These are phyloP conservation scores for Marasmius sp. DNA, from an alignment of 1,284 basidiomycete species.

Conservation along the genomic window DNA sequence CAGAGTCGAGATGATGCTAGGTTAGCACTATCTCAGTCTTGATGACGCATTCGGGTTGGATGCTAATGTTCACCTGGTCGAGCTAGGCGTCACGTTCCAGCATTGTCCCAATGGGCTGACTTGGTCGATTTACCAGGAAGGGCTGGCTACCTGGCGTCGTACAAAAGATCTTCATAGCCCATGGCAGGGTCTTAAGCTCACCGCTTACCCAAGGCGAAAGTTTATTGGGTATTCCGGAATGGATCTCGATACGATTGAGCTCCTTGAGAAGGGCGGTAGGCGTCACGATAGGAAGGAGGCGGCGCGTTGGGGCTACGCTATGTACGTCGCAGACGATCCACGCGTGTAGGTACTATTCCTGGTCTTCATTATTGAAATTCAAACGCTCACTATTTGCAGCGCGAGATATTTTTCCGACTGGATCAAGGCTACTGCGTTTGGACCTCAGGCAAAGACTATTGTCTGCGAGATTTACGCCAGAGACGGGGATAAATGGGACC, in stretches of 20 bases:
- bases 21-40: background rate
- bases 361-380: background rate
- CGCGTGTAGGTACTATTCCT: background rate
- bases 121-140: constrained; percentile 9
- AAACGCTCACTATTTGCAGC: background rate
- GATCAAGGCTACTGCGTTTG: background rate
- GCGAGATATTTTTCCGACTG: background rate
- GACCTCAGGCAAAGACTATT: background rate
- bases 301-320: background rate
- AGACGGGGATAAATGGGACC: background rate
- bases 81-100: constrained; percentile 7
- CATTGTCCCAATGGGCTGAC: constrained; percentile 8
- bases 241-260: background rate
- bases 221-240: constrained; percentile 3
- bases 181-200: background rate
- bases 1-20: background rate
- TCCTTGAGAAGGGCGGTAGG: background rate
- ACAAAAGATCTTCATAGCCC: background rate
- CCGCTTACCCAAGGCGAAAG: background rate
- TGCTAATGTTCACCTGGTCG: no score
- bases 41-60: no score
- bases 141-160: background rate
- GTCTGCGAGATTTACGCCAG: constrained; percentile 1
- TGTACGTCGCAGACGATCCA: constrained; percentile 2
- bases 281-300: constrained; percentile 1